Base-by-base conservation (phyloP, 805 yeast species). In the Saturnispora hagleri region DNA sequence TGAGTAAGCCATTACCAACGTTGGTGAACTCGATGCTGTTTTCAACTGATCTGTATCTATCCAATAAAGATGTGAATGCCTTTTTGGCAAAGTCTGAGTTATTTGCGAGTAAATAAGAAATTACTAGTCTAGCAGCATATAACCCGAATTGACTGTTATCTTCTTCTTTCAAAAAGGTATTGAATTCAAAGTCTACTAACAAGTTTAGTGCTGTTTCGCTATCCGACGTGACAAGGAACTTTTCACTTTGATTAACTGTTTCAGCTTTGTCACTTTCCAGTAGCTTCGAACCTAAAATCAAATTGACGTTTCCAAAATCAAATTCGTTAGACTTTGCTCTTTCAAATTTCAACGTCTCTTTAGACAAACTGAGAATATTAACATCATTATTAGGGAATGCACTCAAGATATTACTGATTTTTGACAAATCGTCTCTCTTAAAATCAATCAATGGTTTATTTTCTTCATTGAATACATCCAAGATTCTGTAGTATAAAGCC, bases 301-400 rank as follows among this genome's bases (percentile, higher is more conserved):
- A 82, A 62, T 88, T 89, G 51, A 93, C 70, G 44, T 79, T 81
- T 6, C 84, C 76, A 62, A 89, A 96, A 4, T 96, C 97, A 55
- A 77, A 76, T 51, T 76, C 76, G 50, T 69, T 70, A 4, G 80
- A 72, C 50, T 64, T 68, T 54, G 73, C 74, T 44, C 68, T 66
- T 0, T 90, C 74, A 89, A 96, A 91, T 50, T 75, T 75, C 48
- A 80, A 72, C 50, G 82, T 72, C 50, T 81, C 86, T 45, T 81
- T 80, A 20, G 86, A 76, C 50, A 91, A 75, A 57, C 80, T 87
- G 45, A 77, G 73, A 55, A 89, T 64, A 46, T 86, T 78, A 4
- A 83, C 79, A 56, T 86, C 89, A 4, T 62, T 59, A 15, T 79
- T 70, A 24, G 76, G 76, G 48, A 77, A 64, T 40, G 67, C 65